Conservation (phyloP, 176 grass and related monocot genomes). For the Triticum timopheevii region DNA sequence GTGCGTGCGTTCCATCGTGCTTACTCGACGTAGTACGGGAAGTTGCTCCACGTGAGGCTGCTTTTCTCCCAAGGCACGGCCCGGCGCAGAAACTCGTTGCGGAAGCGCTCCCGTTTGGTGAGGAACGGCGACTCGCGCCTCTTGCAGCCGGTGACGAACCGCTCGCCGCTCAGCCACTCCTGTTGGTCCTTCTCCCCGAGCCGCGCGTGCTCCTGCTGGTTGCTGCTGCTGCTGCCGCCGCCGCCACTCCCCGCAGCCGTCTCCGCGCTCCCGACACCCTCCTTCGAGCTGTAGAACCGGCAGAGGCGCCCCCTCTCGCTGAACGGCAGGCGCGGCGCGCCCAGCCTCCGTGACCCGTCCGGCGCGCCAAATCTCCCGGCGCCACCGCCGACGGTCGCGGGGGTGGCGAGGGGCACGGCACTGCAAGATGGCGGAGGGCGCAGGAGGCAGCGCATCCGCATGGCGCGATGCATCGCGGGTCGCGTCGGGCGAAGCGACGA, state of each 20-base stretch:
- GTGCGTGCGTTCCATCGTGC: neutral
- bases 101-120: slow-evolving; percentile 73
- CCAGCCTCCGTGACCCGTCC: neutral
- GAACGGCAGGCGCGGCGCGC: neutral
- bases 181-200: slow-evolving; percentile 87
- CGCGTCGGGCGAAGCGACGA: slow-evolving; percentile 18
- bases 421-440: neutral
- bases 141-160: slow-evolving; percentile 62
- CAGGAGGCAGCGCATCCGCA: slow-evolving; percentile 34
- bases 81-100: slow-evolving; percentile 80
- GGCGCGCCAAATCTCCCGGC: neutral
- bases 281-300: slow-evolving; percentile 77
- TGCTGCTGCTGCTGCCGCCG: slow-evolving; percentile 1
- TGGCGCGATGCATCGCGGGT: slow-evolving; percentile 32
- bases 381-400: neutral
- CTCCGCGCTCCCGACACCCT: slow-evolving; percentile 54
- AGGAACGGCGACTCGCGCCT: slow-evolving; percentile 67
- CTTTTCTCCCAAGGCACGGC: slow-evolving; percentile 72
- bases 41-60: slow-evolving; percentile 69
- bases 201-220: slow-evolving; percentile 70
- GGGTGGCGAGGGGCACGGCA: neutral
- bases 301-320: neutral
- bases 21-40: slow-evolving; percentile 89
- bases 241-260: slow-evolving; percentile 29
- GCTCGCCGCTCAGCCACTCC: slow-evolving; percentile 80